Evolutionary conservation across 192 early-diverging fungal genomes (phyloP).

Genomic region (Backusella morwellensis): DNA sequence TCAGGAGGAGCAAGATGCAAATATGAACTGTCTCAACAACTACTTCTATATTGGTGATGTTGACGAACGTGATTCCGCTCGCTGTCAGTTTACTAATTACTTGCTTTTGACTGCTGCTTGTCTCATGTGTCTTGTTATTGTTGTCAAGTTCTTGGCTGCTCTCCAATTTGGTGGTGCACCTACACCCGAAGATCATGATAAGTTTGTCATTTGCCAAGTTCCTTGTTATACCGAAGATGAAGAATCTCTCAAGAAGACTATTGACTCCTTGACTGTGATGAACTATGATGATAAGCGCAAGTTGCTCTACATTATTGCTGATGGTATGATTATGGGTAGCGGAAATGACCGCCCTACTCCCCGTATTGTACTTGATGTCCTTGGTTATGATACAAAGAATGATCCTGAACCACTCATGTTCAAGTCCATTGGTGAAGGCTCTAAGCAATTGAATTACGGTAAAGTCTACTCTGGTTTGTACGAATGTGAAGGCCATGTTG

Average conservation of each 20-base stretch:
- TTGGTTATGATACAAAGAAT: constrained; percentile 80
- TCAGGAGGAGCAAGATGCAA: constrained; percentile 30
- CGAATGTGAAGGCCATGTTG: constrained; percentile 87
- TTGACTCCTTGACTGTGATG: constrained; percentile 78
- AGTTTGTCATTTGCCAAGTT: constrained; percentile 95
- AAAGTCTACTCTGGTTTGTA: constrained; percentile 97
- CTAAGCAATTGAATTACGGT: constrained; percentile 91
- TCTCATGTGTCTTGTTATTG: constrained; percentile 76
- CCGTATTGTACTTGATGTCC: constrained; percentile 87
- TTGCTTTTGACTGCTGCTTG: constrained; percentile 60
- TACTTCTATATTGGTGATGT: constrained; percentile 68
- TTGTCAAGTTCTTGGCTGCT: constrained; percentile 79
- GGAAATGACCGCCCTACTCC: constrained; percentile 97
- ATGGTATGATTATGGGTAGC: constrained; percentile 94
- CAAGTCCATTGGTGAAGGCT: constrained; percentile 89
- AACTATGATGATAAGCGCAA: constrained; percentile 90
- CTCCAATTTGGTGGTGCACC: constrained; percentile 75
- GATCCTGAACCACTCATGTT: constrained; percentile 83
- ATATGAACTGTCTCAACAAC: constrained; percentile 59
- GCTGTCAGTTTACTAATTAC: constrained; percentile 64
- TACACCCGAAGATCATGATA: constrained; percentile 88
- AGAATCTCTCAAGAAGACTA: constrained; percentile 78
- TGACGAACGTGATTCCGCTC: constrained; percentile 59
- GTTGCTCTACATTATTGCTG: constrained; percentile 84
- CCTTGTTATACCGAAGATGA: constrained; percentile 97